A percentile compares a stretch with the other conserved stretches of the same genome.
phyloP scores from a whole-genome alignment of 1,139 yeast genomes.

The Yamadazyma atmosphaerica region DNA sequence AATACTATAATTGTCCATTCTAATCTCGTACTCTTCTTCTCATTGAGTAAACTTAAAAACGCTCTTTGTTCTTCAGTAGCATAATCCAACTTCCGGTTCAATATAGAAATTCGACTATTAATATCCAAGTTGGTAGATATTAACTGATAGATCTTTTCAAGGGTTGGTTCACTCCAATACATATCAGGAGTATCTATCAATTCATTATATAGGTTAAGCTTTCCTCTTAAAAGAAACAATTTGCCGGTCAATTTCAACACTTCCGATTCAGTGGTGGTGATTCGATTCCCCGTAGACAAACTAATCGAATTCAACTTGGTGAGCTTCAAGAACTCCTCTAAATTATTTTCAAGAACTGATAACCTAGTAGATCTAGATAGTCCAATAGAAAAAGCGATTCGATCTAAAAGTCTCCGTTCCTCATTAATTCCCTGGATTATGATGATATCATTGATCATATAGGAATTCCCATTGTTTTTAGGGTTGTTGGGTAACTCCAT shows the following conservation, averaged over 20 bases:
- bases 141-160: conserved; percentile 71
- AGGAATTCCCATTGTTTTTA: conserved; percentile 33
- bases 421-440: conserved; percentile 53
- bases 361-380: conserved; percentile 82
- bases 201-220: conserved; percentile 82
- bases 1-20: conserved; percentile 87
- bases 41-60: conserved; percentile 70
- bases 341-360: conserved; percentile 70
- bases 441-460: conserved; percentile 68
- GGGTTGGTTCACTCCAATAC: conserved; percentile 88
- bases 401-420: conserved; percentile 60
- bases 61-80: conserved; percentile 88
- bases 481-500: conserved; percentile 24
- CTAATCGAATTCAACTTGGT: conserved; percentile 67
- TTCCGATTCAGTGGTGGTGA: conserved; percentile 61
- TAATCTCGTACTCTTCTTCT: conserved; percentile 70
- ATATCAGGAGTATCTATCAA: conserved; percentile 89
- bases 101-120: conserved; percentile 69
- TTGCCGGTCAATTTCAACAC: conserved; percentile 72
- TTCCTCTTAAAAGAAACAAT: conserved; percentile 73
- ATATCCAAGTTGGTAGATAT: conserved; percentile 75
- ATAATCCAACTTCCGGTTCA: conserved; percentile 84
- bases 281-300: conserved; percentile 60
- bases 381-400: conserved; percentile 88
- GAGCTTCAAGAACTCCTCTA: conserved; percentile 64